phyloP scores from a whole-genome alignment of 2,329 filamentous ascomycete species.

The Ceratocystis eucalypticola region DNA sequence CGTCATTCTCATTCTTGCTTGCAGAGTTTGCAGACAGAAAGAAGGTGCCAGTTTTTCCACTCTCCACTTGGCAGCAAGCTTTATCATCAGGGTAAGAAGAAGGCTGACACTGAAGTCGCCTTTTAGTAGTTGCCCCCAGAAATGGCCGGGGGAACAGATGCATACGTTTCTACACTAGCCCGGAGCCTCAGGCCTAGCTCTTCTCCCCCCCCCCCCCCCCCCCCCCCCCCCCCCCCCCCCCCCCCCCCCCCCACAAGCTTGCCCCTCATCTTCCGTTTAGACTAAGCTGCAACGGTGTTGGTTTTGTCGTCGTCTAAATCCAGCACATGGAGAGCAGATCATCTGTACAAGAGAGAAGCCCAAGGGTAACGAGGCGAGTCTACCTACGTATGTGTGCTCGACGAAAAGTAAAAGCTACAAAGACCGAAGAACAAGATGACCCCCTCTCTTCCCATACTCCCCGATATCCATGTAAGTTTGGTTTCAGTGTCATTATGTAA shows the following conservation, averaged over 20 bases:
- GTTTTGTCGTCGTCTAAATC: background rate
- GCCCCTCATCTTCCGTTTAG: background rate
- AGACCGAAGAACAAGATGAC: background rate
- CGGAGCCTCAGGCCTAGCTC: background rate
- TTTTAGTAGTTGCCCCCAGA: background rate
- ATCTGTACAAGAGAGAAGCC: background rate
- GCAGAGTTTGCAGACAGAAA: background rate
- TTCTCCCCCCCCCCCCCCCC: background rate
- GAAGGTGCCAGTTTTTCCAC: background rate
- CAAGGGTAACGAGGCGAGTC: background rate
- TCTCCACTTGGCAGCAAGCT: background rate
- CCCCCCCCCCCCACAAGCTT: background rate
- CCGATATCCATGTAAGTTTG: slow-evolving; percentile 1
- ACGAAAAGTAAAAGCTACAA: background rate
- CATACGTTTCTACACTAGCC: background rate
- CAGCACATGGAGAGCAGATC: background rate
- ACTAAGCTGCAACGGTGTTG: background rate
- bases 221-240: background rate
- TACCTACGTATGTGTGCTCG: background rate
- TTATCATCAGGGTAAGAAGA: background rate
- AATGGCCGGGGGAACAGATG: background rate
- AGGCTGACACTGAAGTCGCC: background rate
- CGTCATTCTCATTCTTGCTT: background rate
- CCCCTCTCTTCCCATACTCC: background rate
- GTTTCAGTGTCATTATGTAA: slow-evolving; percentile 1